Conservation (phyloP, 2,329 filamentous ascomycete genomes). For the Penicillium digitatum region DNA sequence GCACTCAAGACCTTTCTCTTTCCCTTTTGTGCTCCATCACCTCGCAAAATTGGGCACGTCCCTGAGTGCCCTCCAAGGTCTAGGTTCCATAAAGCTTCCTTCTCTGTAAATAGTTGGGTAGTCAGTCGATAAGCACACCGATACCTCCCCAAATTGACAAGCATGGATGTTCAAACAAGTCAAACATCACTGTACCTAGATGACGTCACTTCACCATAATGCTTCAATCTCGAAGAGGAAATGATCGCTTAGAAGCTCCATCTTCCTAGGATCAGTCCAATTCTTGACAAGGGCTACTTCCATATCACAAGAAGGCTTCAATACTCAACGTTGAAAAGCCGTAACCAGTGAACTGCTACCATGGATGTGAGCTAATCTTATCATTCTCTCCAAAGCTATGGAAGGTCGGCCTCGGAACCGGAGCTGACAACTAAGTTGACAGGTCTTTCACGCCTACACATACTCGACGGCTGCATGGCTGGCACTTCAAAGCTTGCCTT, state of each 20-base stretch:
- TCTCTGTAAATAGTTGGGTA: too few relatives aligned
- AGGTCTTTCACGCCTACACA: constrained; percentile 47
- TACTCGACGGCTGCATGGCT: constrained; percentile 46
- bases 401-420: constrained; percentile 3
- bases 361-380: constrained; percentile 12
- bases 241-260: not conserved
- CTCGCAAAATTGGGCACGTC: too few relatives aligned
- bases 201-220: constrained; percentile 12
- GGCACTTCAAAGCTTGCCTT: constrained; percentile 46
- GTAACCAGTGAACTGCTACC: not conserved
- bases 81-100: too few relatives aligned
- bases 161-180: not conserved
- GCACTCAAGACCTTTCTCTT: too few relatives aligned
- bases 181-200: constrained; percentile 1
- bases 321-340: not conserved
- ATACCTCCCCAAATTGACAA: too few relatives aligned
- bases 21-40: too few relatives aligned
- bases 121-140: too few relatives aligned
- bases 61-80: too few relatives aligned
- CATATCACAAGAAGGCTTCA: not conserved
- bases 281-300: not conserved
- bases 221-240: not conserved
- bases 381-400: not conserved
- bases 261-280: not conserved
- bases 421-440: constrained; percentile 4